A percentile compares a stretch with the other conserved stretches of the same genome.
These are phyloP conservation scores for Jacaranda mimosifolia DNA, from an alignment of 257 asterid species.

Conservation along the genomic window DNA sequence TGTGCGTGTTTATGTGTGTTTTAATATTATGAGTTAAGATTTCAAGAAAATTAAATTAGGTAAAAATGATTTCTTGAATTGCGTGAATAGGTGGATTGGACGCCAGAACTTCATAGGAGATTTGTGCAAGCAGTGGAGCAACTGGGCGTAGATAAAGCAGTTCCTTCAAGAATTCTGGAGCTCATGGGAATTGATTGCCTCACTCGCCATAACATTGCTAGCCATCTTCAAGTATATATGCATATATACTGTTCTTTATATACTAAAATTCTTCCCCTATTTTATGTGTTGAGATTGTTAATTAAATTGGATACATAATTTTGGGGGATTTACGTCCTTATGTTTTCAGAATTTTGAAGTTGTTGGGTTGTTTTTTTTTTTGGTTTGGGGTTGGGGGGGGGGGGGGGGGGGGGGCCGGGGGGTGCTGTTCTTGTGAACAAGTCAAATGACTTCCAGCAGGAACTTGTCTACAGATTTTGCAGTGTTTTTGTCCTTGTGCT, in stretches of 20 bases:
- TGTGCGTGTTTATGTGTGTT: not conserved
- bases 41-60: not conserved
- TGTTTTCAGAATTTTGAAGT: not conserved
- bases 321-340: not conserved
- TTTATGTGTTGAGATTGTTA: not conserved
- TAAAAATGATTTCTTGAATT: slow-evolving; percentile 32
- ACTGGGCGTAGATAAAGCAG: slow-evolving; percentile 94
- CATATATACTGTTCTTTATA: too few species aligned
- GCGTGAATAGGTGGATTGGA: slow-evolving; percentile 91
- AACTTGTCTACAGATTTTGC: slow-evolving; percentile 24
- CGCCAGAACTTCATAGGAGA: slow-evolving; percentile 89
- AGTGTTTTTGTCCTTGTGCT: slow-evolving; percentile 23
- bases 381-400: slow-evolving; percentile 1
- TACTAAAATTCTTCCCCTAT: not conserved
- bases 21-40: not conserved
- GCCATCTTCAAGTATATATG: slow-evolving; percentile 88
- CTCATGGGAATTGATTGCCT: slow-evolving; percentile 96
- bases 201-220: slow-evolving; percentile 95
- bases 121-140: slow-evolving; percentile 97
- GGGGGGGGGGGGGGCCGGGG: too few species aligned
- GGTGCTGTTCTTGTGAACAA: slow-evolving; percentile 16
- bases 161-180: slow-evolving; percentile 92
- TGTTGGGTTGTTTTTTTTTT: not conserved
- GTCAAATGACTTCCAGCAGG: slow-evolving; percentile 27
- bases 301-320: not conserved